Evolutionary conservation across 1,284 basidiomycete species (phyloP).

Genomic region (Xerocomus minutiporus): DNA sequence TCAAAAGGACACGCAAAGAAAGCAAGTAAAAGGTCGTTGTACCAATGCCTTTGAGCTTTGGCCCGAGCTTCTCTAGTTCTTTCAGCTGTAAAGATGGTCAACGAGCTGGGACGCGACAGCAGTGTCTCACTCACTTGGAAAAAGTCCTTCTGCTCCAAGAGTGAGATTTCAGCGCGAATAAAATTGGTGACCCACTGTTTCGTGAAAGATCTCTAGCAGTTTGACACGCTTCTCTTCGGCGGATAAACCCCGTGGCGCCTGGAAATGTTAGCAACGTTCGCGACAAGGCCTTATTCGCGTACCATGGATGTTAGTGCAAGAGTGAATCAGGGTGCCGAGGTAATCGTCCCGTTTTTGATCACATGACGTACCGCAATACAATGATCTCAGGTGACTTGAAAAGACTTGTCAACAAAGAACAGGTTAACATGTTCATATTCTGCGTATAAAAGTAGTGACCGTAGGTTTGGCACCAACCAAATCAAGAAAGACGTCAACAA

Average conservation of each 20-base stretch:
- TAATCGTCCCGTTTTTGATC: constrained; percentile 10
- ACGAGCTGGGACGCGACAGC: background rate
- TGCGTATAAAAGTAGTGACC: constrained; percentile 18
- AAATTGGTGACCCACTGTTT: constrained; percentile 52
- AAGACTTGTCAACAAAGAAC: background rate
- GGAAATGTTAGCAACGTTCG: constrained; percentile 5
- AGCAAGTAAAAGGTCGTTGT: constrained; percentile 11
- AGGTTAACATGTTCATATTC: constrained; percentile 28
- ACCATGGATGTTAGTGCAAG: constrained; percentile 19
- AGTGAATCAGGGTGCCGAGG: background rate
- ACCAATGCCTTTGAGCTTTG: constrained; percentile 88
- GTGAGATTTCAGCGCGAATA: background rate
- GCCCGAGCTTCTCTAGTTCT: constrained; percentile 80
- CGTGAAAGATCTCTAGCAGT: constrained; percentile 85
- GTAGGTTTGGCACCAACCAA: constrained; percentile 18
- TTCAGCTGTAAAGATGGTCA: constrained; percentile 53
- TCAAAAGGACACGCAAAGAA: background rate
- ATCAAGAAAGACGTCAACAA: constrained; percentile 25
- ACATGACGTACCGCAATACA: constrained; percentile 20
- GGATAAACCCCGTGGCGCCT: constrained; percentile 77
- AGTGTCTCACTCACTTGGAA: constrained; percentile 49
- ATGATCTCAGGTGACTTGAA: background rate
- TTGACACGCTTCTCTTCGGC: constrained; percentile 77
- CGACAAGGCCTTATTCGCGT: constrained; percentile 5
- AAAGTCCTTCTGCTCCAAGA: constrained; percentile 70